Base-by-base conservation (phyloP, 306 rosid genomes). In the Cicer bijugum region DNA sequence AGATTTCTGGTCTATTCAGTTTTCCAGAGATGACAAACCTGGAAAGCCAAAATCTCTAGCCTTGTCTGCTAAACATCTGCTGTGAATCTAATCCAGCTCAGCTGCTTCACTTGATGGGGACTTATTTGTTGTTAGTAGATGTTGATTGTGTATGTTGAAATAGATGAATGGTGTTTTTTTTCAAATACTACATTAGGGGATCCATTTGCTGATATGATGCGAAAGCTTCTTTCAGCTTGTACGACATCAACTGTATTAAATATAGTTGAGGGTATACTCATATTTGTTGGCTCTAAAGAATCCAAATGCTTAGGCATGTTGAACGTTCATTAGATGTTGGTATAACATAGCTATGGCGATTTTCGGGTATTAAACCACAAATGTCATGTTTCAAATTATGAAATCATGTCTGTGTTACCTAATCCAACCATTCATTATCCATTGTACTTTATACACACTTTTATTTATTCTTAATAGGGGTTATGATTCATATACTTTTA, bases 11-110 rank as follows among this genome's bases (percentile, higher is more conserved):
- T 82, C 48, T 71, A 72, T 53, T 58, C 80, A 75, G 69, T 63
- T 64, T 68, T 68, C 78, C 82, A 65, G 69, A 72, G 75, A 78
- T 69, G 80, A 63, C 75, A 46, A 74, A 60, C 75, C 60, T 39
- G 80, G 71, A 33, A 73, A 79, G 81, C 67, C 76, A 75, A 71
- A 76, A 66, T 63, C 19, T 76, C 44, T 48, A n/a, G 75, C 58
- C 64, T 74, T 16, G 39, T 58, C 40, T 48, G 8, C 38, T 45
- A 63, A 11, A 12, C n/a, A n/a, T 47, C 67, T 37, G 43, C 66
- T 51, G 17, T 39, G 76, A 71, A 58, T 69, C 45, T 61, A 71
- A 53, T 72, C 52, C 71, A 77, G 82, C 59, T 83, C 15, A 51
- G 69, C 42, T 64, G 78, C 70, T 74, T 53, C 46, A 72, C 67